Percentiles rank a stretch among this genome's conserved stretches.
phyloP scores from a whole-genome alignment of 1,284 basidiomycete genomes.

The Megacollybia platyphylla region DNA sequence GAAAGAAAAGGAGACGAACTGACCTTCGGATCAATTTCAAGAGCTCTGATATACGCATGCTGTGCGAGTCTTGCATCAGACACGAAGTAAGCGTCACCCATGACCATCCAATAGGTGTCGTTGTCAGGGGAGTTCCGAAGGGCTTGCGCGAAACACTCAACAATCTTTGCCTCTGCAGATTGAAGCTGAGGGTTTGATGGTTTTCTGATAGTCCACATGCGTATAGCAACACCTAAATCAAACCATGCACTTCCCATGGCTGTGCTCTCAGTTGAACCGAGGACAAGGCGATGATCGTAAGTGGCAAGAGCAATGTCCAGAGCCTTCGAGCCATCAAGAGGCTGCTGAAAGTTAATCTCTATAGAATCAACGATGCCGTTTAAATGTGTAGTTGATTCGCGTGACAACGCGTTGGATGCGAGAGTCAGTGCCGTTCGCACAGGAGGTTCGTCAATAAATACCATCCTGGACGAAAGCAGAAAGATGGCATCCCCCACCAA shows the following conservation, averaged over 20 bases:
- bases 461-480: constrained; percentile 38
- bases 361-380: constrained; percentile 25
- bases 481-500: constrained; percentile 70
- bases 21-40: constrained; percentile 78
- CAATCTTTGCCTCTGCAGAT: constrained; percentile 36
- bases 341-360: constrained; percentile 13
- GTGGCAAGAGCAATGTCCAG: constrained; percentile 53
- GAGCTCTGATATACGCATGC: constrained; percentile 84
- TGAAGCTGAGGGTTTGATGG: constrained; percentile 17
- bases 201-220: constrained; percentile 31
- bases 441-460: constrained; percentile 26
- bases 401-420: constrained; percentile 24
- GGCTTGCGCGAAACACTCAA: constrained; percentile 61
- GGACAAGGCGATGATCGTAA: constrained; percentile 62
- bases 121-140: constrained; percentile 68
- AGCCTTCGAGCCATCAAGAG: constrained; percentile 24
- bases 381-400: constrained; percentile 26
- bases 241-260: constrained; percentile 57
- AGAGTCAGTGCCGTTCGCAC: constrained; percentile 23
- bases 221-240: constrained; percentile 67
- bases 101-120: constrained; percentile 69
- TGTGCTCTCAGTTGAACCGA: constrained; percentile 50
- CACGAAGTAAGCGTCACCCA: constrained; percentile 70
- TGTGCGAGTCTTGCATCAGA: constrained; percentile 65
- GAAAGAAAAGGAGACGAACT: constrained; percentile 8